Evolutionary conservation across 2,329 filamentous ascomycete genomes (phyloP).

Genomic region (Fusarium penzigii): DNA sequence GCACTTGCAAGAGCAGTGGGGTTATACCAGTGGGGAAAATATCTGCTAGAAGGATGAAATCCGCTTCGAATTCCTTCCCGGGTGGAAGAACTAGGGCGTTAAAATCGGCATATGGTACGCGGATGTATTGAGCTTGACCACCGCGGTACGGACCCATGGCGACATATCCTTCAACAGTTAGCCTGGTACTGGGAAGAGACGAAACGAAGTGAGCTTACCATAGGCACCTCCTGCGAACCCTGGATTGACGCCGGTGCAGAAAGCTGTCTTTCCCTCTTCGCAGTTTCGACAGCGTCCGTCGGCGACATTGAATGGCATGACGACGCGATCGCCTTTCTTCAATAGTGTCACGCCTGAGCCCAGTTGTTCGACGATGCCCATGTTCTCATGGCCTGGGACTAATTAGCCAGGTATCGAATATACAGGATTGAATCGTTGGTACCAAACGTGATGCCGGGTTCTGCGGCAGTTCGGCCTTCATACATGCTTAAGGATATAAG

Average conservation of each 20-base stretch:
- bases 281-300: constrained; percentile 65
- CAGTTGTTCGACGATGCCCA: constrained; percentile 57
- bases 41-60: constrained; percentile 54
- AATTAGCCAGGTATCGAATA: not conserved
- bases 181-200: not conserved
- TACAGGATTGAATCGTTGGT: not conserved
- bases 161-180: constrained; percentile 50
- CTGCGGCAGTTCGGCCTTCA: constrained; percentile 63
- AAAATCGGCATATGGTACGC: constrained; percentile 68
- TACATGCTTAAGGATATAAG: constrained; percentile 54
- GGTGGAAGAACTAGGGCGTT: constrained; percentile 63
- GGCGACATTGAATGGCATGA: constrained; percentile 67
- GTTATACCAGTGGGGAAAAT: constrained; percentile 36
- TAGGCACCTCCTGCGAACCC: constrained; percentile 40
- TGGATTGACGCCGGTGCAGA: constrained; percentile 58
- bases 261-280: constrained; percentile 64
- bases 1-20: not conserved
- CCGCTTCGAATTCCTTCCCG: constrained; percentile 61
- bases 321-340: constrained; percentile 63
- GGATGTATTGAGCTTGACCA: constrained; percentile 63
- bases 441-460: constrained; percentile 63
- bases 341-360: constrained; percentile 61
- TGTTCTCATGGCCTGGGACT: constrained; percentile 53
- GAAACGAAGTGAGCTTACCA: constrained; percentile 15
- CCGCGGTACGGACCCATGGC: constrained; percentile 55